Evolutionary conservation across 768 basidiomycete species (phyloP), one percentile per base, ranked within the genome.

Genomic region (Dendrothele bispora): DNA sequence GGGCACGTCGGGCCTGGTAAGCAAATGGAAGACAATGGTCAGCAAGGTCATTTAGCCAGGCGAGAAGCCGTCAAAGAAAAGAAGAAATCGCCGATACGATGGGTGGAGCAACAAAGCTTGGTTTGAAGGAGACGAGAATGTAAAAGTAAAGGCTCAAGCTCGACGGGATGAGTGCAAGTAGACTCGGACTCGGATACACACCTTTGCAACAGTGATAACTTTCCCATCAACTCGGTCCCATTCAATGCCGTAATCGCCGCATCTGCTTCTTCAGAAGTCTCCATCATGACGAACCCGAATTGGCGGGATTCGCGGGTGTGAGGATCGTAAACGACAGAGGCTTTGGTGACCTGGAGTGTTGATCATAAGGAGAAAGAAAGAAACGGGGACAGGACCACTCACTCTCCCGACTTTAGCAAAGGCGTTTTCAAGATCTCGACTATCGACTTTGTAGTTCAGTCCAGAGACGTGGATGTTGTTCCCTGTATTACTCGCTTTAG

Each of bases 341-440:
- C 82, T 57, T 84, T 84, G 57, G 82, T 75, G 51, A 84, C 82
- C 91, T 94, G 56, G 15, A n/a, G n/a, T n/a, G n/a, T n/a, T n/a
- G n/a, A n/a, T n/a, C n/a, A n/a, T n/a, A n/a, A n/a, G n/a, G 39
- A 52, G 21, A 34, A 26, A 18, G 12, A 21, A 15, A 49, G 37
- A n/a, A 32, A 17, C n/a, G 14, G 27, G 28, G 12, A 32, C 7
- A 15, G 34, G 17, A 18, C n/a, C 14, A 76, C 83, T 52, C 56
- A 91, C 91, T 58, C 86, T 77, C 46, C 95, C 95, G 67, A 86
- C 82, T 68, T 94, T 95, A 51, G 82, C 75, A 63, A 99, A 99
- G 7, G 83, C 81, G 11, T 83, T 80, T 66, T 97, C 93, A 46
- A 99, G 86, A 58, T 91, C 87, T 46, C 88, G 84, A 29, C 88